Base-by-base conservation (phyloP, 1,284 basidiomycete genomes). In the Caloboletus inedulis region DNA sequence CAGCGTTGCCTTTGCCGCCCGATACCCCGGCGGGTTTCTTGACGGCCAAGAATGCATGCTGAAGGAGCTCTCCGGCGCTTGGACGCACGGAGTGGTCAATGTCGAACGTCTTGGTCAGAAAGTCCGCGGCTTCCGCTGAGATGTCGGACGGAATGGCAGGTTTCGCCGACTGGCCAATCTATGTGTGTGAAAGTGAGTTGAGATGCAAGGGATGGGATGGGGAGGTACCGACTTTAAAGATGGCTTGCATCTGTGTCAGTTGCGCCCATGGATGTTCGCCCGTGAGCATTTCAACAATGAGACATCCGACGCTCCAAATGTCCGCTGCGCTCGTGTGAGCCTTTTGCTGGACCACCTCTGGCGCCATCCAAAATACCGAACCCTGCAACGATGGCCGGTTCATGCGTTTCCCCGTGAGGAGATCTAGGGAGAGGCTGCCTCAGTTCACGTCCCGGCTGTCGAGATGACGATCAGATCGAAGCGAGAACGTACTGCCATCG, bases 301-400 rank as follows among this genome's bases (percentile, higher is more conserved):
- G 74, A 70, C 97, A 99, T 3, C 97, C 97, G 1, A 99, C 87
- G 64, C 91, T 94, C 97, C 97, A 99, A 48, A 99, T 98, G 70
- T 99, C 97, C 7, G 95, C 95, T 66, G 98, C 98, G 62, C 81
- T 82, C 6, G 95, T 97, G 68, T 98, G 95, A 2, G 83, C 81
- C 18, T 88, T 95, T 73, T 99, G 96, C 69, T 97, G 95, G 54
- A 99, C 96, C 14, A 98, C 94, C 69, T 99, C 97, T 0, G 94
- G 94, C 0, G 94, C 94, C 94, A 97, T 98, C 94, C 96, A 98
- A 73, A 97, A 98, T 16, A 98, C 95, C 1, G 94, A 96, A 1
- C 96, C 96, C 71, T 98, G 96, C 18, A 98, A 73, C 1, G 94
- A 98, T 0, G 93, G 92, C 4, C 95, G 79, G 67, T 97, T 89